Evolutionary conservation across 331 rosid species (phyloP), one percentile per base, ranked within the genome.

Genomic region (Acacia pycnantha): DNA sequence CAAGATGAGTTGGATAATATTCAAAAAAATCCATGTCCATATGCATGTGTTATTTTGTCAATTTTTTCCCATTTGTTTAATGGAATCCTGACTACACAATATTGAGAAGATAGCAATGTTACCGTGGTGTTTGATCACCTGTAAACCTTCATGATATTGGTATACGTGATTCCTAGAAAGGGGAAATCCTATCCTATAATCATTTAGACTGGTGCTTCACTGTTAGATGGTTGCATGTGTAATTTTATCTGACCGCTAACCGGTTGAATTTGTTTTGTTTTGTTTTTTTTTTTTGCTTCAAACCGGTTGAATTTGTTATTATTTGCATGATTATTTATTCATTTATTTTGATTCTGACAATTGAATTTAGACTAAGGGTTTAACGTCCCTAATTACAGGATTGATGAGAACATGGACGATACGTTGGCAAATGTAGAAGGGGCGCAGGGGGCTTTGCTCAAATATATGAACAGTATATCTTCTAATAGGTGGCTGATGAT

Each of bases 401-500:
- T 96, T 83, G 98, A 96, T 70, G 97, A 96, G 78, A 96, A 96
- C 86, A 94, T 94, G 97, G 97, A 96, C 21, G 99, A 96, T 79
- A 88, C 99, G 5, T 73, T 96, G 87, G 80, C 91, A 13, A 96
- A 94, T 6, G 98, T 94, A 68, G 99, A 96, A 75, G 99, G 98
- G 19, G 97, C 97, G 64, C 97, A 96, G 84, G 97, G 97, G 74
- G 91, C 91, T 13, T 70, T 94, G 82, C 91, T 96, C 76, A 94
- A 96, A 91, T 96, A 96, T 87, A 89, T 96, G 80, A 94, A 88
- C 86, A 89, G 91, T 91, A 96, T 94, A 87, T 96, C 99, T 53
- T 96, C 98, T 58, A 96, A 94, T 86, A 89, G 95, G 94, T 92
- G 99, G 99, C 84, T 94, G 89, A 94, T 92, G 98, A 94, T 96